Evolutionary conservation across 345 rosid genomes (phyloP).

Genomic region (Arabis hirsuta): DNA sequence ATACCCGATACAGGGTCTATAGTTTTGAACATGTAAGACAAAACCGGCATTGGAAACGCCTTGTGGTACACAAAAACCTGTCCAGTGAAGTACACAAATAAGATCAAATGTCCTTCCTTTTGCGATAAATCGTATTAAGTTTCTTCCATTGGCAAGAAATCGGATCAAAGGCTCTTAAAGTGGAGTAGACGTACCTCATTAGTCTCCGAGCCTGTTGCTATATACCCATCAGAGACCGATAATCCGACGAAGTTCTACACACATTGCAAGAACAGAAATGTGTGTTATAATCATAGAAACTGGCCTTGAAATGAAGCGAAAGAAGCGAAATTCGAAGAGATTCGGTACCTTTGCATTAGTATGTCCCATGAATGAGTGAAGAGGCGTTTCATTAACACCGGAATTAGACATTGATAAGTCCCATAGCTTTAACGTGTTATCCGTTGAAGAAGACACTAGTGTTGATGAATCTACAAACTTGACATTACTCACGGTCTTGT

Average conservation of each 20-base stretch:
- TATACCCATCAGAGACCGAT: constrained; percentile 93
- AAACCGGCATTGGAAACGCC: constrained; percentile 96
- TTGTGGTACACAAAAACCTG: constrained; percentile 94
- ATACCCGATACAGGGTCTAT: constrained; percentile 62
- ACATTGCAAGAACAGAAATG: constrained; percentile 7
- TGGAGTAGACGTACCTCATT: constrained; percentile 68
- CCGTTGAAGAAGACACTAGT: constrained; percentile 92
- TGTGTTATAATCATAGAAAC: constrained; percentile 1
- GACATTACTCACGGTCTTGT: constrained; percentile 91
- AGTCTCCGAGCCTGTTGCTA: constrained; percentile 98
- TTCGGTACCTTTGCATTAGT: constrained; percentile 72
- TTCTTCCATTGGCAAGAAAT: not conserved
- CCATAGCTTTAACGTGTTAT: constrained; percentile 97
- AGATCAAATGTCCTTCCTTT: not conserved
- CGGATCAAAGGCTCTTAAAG: not conserved
- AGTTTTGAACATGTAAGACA: constrained; percentile 74
- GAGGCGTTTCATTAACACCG: constrained; percentile 71
- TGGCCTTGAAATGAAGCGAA: not conserved
- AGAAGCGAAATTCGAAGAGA: not conserved
- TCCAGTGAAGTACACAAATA: constrained; percentile 43
- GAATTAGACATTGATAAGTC: constrained; percentile 79
- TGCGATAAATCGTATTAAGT: not conserved
- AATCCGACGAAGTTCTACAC: constrained; percentile 95
- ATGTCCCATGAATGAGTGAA: constrained; percentile 89
- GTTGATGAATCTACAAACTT: constrained; percentile 75